These are phyloP conservation scores for Seiridium unicorne DNA, from an alignment of 2,329 filamentous ascomycete species.

Conservation along the genomic window DNA sequence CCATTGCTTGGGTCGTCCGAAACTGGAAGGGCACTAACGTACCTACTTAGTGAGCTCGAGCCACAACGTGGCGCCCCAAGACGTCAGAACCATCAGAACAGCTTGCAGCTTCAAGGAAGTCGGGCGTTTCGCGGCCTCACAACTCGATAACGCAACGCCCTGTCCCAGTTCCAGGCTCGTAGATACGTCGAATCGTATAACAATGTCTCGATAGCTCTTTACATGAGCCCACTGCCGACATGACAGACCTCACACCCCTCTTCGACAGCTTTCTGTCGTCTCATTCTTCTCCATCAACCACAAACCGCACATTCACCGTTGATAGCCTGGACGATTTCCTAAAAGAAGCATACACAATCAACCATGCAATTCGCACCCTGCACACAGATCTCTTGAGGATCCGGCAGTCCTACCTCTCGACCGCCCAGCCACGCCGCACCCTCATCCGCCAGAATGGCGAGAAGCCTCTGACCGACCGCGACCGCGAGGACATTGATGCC, in stretches of 20 bases:
- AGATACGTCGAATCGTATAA: not conserved
- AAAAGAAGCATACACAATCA: slow-evolving; percentile 94
- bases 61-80: not conserved
- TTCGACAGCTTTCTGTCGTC: slow-evolving; percentile 68
- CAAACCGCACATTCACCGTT: slow-evolving; percentile 35
- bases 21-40: not conserved
- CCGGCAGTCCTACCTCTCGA: slow-evolving; percentile 88
- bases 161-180: not conserved
- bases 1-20: not conserved
- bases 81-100: not conserved
- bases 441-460: slow-evolving; percentile 46
- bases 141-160: not conserved
- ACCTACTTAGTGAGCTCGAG: not conserved
- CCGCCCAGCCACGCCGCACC: slow-evolving; percentile 61
- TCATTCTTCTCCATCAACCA: slow-evolving; percentile 51
- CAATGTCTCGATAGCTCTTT: not conserved
- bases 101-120: not conserved
- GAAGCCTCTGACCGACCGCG: slow-evolving; percentile 69
- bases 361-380: slow-evolving; percentile 79
- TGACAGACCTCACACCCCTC: slow-evolving; percentile 63
- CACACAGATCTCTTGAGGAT: slow-evolving; percentile 78
- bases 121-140: no score
- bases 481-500: slow-evolving; percentile 84
- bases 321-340: slow-evolving; percentile 78
- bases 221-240: slow-evolving; percentile 19